Percentiles rank a stretch among this genome's conserved stretches.
phyloP scores from a whole-genome alignment of 140 eudicot species.

The Ambrosia hybrid region DNA sequence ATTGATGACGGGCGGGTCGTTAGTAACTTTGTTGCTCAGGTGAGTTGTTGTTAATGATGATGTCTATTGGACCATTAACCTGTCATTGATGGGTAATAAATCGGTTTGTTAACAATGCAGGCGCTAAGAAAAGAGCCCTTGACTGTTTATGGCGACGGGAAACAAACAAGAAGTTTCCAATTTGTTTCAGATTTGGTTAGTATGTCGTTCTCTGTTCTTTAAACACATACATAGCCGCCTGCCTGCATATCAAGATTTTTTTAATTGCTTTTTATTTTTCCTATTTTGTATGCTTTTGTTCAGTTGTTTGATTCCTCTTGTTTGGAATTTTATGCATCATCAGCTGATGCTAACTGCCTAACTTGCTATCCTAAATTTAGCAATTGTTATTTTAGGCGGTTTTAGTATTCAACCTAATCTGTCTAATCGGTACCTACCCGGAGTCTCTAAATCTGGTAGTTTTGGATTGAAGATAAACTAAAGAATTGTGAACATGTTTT shows the following conservation, averaged over 20 bases:
- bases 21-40: constrained; percentile 8
- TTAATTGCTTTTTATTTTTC: constrained; percentile 12
- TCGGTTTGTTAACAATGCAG: constrained; percentile 11
- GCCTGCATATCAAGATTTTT: background rate
- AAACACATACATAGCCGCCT: background rate
- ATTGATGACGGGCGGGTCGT: too few species aligned
- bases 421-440: constrained; percentile 2
- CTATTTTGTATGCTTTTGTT: constrained; percentile 7
- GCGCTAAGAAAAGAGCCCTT: constrained; percentile 93
- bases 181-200: constrained; percentile 95
- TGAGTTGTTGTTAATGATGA: too few species aligned
- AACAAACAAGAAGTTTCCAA: constrained; percentile 97
- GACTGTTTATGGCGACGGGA: constrained; percentile 97
- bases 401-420: constrained; percentile 8
- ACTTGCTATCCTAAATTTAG: background rate
- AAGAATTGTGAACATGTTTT: background rate
- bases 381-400: constrained; percentile 12
- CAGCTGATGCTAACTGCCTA: constrained; percentile 1
- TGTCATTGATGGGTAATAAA: background rate
- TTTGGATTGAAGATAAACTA: background rate
- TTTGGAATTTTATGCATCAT: constrained; percentile 18
- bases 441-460: background rate
- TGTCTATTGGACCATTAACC: too few species aligned
- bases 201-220: constrained; percentile 10
- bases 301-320: constrained; percentile 21